Evolutionary conservation across 169 alveolate species (phyloP).

Genomic region (Eimeria necatrix): DNA sequence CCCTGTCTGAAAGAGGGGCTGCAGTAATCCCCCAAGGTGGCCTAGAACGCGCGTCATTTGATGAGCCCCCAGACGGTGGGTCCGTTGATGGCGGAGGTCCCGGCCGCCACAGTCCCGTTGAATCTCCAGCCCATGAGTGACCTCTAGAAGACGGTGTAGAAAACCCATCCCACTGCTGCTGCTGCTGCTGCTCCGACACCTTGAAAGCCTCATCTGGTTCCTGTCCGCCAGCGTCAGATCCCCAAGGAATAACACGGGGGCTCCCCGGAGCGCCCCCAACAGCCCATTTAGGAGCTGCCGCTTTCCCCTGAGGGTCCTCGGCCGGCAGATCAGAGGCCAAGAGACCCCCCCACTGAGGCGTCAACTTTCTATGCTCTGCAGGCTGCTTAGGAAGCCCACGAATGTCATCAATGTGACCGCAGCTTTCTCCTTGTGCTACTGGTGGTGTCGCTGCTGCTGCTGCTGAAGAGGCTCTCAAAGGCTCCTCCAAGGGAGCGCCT

Average conservation of each 20-base stretch:
- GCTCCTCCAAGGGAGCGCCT: slow-evolving; percentile 19
- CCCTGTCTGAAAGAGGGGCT: slow-evolving; percentile 50
- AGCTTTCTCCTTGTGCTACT: neutral
- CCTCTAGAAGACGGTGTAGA: slow-evolving; percentile 52
- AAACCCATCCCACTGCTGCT: slow-evolving; percentile 54
- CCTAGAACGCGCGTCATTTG: slow-evolving; percentile 39
- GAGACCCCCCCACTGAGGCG: slow-evolving; percentile 63
- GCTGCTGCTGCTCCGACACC: slow-evolving; percentile 40
- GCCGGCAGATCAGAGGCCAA: neutral
- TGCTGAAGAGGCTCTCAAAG: neutral
- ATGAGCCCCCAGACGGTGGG: slow-evolving; percentile 18
- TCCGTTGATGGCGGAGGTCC: slow-evolving; percentile 52
- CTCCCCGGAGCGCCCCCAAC: slow-evolving; percentile 50
- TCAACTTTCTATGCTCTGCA: slow-evolving; percentile 37
- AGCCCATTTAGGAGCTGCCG: slow-evolving; percentile 55
- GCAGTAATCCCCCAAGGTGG: slow-evolving; percentile 35
- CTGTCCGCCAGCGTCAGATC: slow-evolving; percentile 16
- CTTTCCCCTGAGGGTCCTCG: slow-evolving; percentile 27
- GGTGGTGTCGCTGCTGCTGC: slow-evolving; percentile 23
- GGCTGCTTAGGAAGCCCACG: slow-evolving; percentile 2
- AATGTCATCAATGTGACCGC: neutral
- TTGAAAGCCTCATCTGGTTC: slow-evolving; percentile 10
- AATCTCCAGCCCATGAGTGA: slow-evolving; percentile 68
- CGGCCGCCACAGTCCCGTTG: slow-evolving; percentile 65
- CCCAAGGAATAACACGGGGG: slow-evolving; percentile 20